Evolutionary conservation across 108 stramenopile species (phyloP), one percentile per base, ranked within the genome.

Genomic region (Ochromonas danica): DNA sequence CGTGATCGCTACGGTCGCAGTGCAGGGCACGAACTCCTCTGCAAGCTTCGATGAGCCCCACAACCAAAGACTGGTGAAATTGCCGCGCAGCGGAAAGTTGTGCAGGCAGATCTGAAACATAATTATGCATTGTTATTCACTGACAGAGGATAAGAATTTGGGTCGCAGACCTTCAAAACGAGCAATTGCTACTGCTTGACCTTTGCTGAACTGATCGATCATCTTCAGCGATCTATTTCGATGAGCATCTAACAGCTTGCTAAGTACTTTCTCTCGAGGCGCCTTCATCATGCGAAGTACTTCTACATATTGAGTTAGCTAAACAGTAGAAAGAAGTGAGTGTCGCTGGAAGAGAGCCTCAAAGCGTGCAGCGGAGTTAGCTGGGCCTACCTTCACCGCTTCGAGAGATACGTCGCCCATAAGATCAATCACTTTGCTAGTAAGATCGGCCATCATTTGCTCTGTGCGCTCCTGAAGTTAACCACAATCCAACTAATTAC

Each of bases 271-370:
- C 30, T 42, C 36, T 27, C 31, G 3, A 6, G 72, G 72, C 30
- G 45, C 43, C 3, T 75, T 27, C 72, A 75, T 75, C 36, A 75
- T 3, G 6, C 72, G 36, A 6, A 75, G 25, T 6, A 75, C 51
- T 6, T 27, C 6, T 3, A 75, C 72, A 36, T 75, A 75, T 41
- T 75, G 72, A 28, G 72, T 75, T 31, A 75, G 3, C 67, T 70
- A 38, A 70, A 70, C 22, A 70, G 22, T 70, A 14, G 22, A 42
- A 14, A 25, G 25, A 60, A 25, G 25, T 25, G 25, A 60, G 25
- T 25, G 57, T 60, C 25, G 25, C n/a, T 25, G 25, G 25, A 60
- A 25, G 25, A 25, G 57, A 25, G 25, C n/a, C 25, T 25, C 25
- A 25, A 60, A 25, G 25, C 57, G 25, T n/a, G n/a, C n/a, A n/a